Evolutionary conservation across 345 rosid species (phyloP), one percentile per base, ranked within the genome.

Genomic region (Dipteronia dyeriana): DNA sequence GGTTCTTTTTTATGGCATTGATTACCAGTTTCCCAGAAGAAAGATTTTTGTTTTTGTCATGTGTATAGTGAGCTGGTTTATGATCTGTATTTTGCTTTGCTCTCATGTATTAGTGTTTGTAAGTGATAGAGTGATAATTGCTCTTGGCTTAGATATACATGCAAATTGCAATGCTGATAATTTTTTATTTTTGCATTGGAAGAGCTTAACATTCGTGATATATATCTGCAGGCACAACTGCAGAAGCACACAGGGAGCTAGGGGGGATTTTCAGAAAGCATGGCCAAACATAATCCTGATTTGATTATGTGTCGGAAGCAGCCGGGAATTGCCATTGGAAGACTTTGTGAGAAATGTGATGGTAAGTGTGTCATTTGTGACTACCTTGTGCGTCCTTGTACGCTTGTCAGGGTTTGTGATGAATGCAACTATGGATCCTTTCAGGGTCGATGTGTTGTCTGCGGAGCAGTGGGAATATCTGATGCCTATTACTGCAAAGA

Each of bases 401-500:
- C 86, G 0, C 86, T 84, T 2, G 86, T 84, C 61, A 75, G 86
- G 10, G 80, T 84, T 29, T 84, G 86, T 75, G 86, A 84, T 41
- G 86, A 84, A 51, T 84, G 86, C 74, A 81, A 84, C 70, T 84
- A 84, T 10, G 86, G 86, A 26, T 84, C 84, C 25, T 84, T 81
- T 79, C 86, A 84, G 74, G 86, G 86, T 20, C 80, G 86, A 13
- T 84, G 86, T 57, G 86, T 84, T 29, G 79, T 84, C 31, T 84
- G 86, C 60, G 86, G 86, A 38, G 86, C 82, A 57, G 84, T 84
- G 56, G 86, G 86, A 1, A 84, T 84, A 59, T 84, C 86, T 14
- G 86, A 84, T 78, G 86, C 86, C 22, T 84, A 84, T 82, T 84
- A 84, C 13, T 84, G 86, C 84, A 84, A 84, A 63, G 86, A 84